Base-by-base conservation (phyloP, 2,329 filamentous ascomycete species). In the Aotearoamyces nothofagi region DNA sequence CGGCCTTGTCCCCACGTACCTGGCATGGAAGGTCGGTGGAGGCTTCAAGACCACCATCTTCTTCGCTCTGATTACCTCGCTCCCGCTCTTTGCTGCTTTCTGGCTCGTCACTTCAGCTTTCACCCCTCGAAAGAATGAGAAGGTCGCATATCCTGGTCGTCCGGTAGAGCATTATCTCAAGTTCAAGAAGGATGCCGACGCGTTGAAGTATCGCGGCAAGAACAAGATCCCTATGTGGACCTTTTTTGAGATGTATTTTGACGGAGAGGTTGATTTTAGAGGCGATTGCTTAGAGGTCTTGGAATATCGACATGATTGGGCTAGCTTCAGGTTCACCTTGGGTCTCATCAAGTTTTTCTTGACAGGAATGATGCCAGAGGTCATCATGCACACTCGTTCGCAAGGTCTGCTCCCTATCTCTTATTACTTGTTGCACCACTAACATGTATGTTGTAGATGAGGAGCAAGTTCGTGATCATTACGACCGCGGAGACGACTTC, bases 61-160 rank as follows among this genome's bases (percentile, higher is more conserved):
- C 69, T 78, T 96, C 50, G 75, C 71, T 41, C 49, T 92, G 43
- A 62, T 96, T 51, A 74, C 81, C 42, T 67, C 70, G 29, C 54
- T 92, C 31, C 87, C 87, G 7, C 73, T 94, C 43, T 67, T 94
- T 33, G 71, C 72, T 42, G 68, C 55, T 40, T 93, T 81, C 66
- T 96, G 87, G 86, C 66, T 78, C 43, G 52, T 80, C 30, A 68
- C 73, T 35, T 94, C 87, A 3, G 62, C 73, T 41, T 71, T 87
- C 51, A 83, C 80, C 39, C 83, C 86, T 29, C 81, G 87, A 52
- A 82, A 78, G 61, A 94, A 86, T 51, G 86, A 94, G 51, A 94
- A 96, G 62, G 86, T 71, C 52, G 78, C 69, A 53, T 73, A 78
- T 41, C 83, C 87, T 27, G 86, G 84, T 43, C 79, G 78, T 37